Evolutionary conservation across 768 basidiomycete species (phyloP), one percentile per base, ranked within the genome.

Genomic region (Favolaschia claudopus): DNA sequence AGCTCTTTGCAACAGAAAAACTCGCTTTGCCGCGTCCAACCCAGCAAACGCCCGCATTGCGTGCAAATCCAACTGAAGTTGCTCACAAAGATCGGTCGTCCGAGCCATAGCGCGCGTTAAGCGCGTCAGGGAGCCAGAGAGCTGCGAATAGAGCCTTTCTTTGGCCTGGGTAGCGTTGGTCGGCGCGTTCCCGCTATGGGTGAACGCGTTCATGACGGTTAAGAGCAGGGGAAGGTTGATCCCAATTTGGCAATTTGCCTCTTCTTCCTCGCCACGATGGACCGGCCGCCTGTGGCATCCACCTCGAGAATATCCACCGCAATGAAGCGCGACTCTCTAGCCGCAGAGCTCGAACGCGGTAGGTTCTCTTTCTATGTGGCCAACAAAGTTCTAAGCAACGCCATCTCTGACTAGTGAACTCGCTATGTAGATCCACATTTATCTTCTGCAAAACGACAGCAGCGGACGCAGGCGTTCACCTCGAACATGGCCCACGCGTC

Each of bases 21-120:
- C 88, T 67, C 71, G 93, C 92, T 93, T 93, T 51, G 92, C 89
- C 19, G 89, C 91, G 71, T 92, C 90, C 45, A 88, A 79, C 1
- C 89, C 90, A 14, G 92, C 89, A 61, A 95, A 86, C 28, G 85
- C 85, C 52, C 85, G 77, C 92, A 94, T 93, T 15, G 89, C 86
- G 55, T 89, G 83, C 50, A 95, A 73, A 75, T 92, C 91, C 40
- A 84, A 80, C 61, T 91, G 86, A 64, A 95, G 80, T 51, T 86
- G 84, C 69, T 89, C 91, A 72, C 91, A 89, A 22, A 93, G 79
- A 64, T 88, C 87, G 33, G 91, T 89, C 1, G 92, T 92, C 64
- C 86, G 88, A 24, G 81, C 79, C 45, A 94, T 81, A 0, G 88
- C 86, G 19, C 84, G 75, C 46, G 88, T 85, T 73, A 94, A 86